phyloP scores from a whole-genome alignment of 441 rosid species.

The Adansonia rubrostipa region DNA sequence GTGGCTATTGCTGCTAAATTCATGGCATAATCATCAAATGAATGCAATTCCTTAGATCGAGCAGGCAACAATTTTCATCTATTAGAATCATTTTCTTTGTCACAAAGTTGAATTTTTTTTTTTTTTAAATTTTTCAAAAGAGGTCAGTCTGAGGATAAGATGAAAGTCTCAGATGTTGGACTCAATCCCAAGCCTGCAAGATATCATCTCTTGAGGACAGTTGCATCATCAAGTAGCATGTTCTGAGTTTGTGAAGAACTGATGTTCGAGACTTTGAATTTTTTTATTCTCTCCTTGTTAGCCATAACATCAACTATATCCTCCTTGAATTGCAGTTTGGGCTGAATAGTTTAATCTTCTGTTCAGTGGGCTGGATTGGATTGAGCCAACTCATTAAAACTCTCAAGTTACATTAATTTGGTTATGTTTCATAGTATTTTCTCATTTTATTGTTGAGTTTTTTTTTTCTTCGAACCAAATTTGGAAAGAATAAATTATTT shows the following conservation, averaged over 20 bases:
- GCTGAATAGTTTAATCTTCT: neutral
- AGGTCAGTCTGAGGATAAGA: no score
- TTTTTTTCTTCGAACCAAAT: neutral
- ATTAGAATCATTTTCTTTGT: neutral
- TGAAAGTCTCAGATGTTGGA: no score
- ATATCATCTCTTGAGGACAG: no score
- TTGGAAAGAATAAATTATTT: neutral
- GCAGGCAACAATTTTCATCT: neutral
- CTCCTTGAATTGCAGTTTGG: neutral
- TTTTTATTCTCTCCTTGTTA: neutral
- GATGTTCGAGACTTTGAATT: neutral
- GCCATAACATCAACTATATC: neutral
- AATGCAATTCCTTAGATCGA: neutral
- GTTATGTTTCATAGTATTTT: neutral
- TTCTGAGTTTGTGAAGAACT: neutral
- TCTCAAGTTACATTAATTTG: neutral
- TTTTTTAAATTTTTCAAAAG: neutral
- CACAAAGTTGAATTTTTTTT: neutral
- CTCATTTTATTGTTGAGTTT: neutral
- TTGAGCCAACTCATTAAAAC: neutral
- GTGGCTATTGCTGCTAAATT: neutral
- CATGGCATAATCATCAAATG: conserved; percentile 3
- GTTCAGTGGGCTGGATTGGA: neutral
- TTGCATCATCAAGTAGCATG: no score
- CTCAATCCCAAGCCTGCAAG: no score